Evolutionary conservation across 805 yeast species (phyloP).

Genomic region (Yarrowia sp.): DNA sequence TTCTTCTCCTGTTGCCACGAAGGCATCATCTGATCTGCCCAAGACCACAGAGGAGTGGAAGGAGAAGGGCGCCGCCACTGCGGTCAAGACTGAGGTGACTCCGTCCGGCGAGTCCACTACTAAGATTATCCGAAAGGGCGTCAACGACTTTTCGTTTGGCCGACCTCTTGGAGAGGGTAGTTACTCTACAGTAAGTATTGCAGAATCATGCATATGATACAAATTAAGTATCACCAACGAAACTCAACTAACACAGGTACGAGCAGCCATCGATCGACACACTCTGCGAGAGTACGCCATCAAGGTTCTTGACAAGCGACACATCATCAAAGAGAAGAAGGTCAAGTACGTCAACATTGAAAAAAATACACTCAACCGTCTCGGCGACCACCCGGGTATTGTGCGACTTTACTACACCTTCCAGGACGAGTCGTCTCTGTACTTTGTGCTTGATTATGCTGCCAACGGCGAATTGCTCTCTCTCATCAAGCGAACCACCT

Average conservation of each 20-base stretch:
- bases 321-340: constrained; percentile 92
- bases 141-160: constrained; percentile 88
- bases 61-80: constrained; percentile 65
- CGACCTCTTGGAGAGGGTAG: constrained; percentile 94
- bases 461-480: constrained; percentile 92
- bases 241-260: constrained; percentile 50
- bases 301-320: constrained; percentile 88
- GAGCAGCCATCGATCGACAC: constrained; percentile 79
- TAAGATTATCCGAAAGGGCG: constrained; percentile 60
- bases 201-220: constrained; percentile 3
- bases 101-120: constrained; percentile 59
- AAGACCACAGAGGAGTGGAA: constrained; percentile 57
- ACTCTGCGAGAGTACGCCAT: constrained; percentile 84
- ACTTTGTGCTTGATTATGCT: constrained; percentile 93
- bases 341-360: constrained; percentile 96
- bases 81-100: constrained; percentile 56
- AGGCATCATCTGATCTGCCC: constrained; percentile 39
- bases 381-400: constrained; percentile 94
- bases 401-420: constrained; percentile 91
- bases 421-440: constrained; percentile 86
- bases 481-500: constrained; percentile 67
- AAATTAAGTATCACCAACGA: neutral
- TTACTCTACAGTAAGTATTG: constrained; percentile 71
- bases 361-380: constrained; percentile 82
- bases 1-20: constrained; percentile 27